phyloP scores from a whole-genome alignment of 1,284 basidiomycete species.

The Calocybe gambosa region DNA sequence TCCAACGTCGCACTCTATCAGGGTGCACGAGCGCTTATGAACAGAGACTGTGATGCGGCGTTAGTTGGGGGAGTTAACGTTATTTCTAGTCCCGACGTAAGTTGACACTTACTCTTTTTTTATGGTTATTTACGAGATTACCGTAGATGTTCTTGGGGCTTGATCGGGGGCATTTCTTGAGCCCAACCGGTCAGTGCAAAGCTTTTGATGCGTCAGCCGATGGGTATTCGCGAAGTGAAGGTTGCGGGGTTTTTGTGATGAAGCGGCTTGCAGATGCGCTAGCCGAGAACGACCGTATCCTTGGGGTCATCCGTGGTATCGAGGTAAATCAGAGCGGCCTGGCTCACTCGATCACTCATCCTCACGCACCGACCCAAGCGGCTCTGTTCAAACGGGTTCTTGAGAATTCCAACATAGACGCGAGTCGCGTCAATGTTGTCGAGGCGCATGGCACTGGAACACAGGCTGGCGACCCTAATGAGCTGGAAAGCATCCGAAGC shows the following conservation, averaged over 20 bases:
- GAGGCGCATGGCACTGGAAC: slow-evolving; percentile 74
- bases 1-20: slow-evolving; percentile 63
- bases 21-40: slow-evolving; percentile 56
- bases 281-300: slow-evolving; percentile 56
- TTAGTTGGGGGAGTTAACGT: slow-evolving; percentile 71
- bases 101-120: slow-evolving; percentile 18
- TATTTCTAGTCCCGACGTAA: slow-evolving; percentile 65
- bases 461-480: slow-evolving; percentile 61
- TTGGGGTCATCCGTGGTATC: slow-evolving; percentile 60
- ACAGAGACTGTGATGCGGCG: slow-evolving; percentile 59
- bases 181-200: slow-evolving; percentile 61
- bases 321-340: slow-evolving; percentile 66
- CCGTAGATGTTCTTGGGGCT: slow-evolving; percentile 63
- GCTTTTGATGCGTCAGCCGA: slow-evolving; percentile 66
- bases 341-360: slow-evolving; percentile 64
- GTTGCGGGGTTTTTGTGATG: slow-evolving; percentile 64
- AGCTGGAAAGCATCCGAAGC: slow-evolving; percentile 55
- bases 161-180: slow-evolving; percentile 64
- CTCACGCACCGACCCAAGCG: slow-evolving; percentile 56
- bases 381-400: slow-evolving; percentile 47
- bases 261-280: slow-evolving; percentile 64
- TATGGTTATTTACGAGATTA: slow-evolving; percentile 4
- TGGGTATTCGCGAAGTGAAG: slow-evolving; percentile 69
- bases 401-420: slow-evolving; percentile 36
- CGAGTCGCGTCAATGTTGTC: slow-evolving; percentile 48